Conservation (phyloP, 192 early-diverging fungal genomes). For the Coemansia sp. region DNA sequence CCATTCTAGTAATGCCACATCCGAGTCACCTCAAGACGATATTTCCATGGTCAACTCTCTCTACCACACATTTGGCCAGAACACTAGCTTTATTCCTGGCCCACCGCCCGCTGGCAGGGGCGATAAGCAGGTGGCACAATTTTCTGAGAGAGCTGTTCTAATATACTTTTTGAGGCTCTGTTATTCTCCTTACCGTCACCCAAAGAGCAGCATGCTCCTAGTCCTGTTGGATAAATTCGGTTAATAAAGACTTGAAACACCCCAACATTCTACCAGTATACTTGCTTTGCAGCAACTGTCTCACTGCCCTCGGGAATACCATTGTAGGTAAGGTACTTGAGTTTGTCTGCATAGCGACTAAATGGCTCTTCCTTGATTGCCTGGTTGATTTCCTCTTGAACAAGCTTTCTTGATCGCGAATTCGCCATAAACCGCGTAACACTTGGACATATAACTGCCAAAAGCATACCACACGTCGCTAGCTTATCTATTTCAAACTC, state of each 20-base stretch:
- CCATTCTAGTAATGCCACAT: too few relatives aligned
- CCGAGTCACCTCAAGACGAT: too few relatives aligned
- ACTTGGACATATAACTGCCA: background rate
- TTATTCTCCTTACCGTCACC: too few relatives aligned
- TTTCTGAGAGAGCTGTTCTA: too few relatives aligned
- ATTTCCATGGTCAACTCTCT: too few relatives aligned
- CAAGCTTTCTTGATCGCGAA: background rate
- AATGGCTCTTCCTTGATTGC: conserved; percentile 1
- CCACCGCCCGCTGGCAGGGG: too few relatives aligned
- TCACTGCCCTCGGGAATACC: background rate
- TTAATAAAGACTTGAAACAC: background rate
- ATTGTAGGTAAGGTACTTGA: background rate
- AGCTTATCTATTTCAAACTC: background rate
- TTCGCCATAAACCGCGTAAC: background rate
- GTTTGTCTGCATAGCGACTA: background rate
- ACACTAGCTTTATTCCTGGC: too few relatives aligned
- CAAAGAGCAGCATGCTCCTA: too few relatives aligned
- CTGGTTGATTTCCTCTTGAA: background rate
- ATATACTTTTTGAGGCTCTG: too few relatives aligned
- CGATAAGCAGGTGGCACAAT: too few relatives aligned
- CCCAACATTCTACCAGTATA: background rate
- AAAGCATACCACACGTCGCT: background rate
- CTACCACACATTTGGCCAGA: too few relatives aligned
- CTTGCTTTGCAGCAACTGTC: background rate
- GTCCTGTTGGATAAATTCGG: background rate